phyloP scores from a whole-genome alignment of 805 yeast species.

The Ogataea pini region DNA sequence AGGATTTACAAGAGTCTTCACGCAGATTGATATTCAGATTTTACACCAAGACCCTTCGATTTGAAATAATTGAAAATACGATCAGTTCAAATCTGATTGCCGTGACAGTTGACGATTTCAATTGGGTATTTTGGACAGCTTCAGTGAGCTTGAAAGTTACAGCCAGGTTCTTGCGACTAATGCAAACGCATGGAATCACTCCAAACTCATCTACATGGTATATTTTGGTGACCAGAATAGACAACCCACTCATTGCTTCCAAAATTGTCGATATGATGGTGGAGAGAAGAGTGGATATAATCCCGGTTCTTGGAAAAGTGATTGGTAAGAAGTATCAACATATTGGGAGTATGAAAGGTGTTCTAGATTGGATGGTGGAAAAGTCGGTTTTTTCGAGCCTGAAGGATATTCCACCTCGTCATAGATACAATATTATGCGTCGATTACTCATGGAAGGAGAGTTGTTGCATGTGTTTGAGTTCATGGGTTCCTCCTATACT shows the following conservation, averaged over 20 bases:
- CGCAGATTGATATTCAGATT: not conserved
- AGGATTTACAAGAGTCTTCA: not conserved
- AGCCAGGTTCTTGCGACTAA: not conserved
- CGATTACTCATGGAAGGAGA: not conserved
- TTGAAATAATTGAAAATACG: not conserved
- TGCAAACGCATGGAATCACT: not conserved
- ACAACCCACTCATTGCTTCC: conserved; percentile 1
- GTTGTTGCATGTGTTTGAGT: not conserved
- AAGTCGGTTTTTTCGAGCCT: not conserved
- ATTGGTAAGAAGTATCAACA: not conserved
- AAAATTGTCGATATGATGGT: not conserved
- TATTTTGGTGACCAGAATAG: conserved; percentile 1
- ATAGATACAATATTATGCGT: not conserved
- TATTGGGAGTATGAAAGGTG: not conserved
- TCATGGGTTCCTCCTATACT: not conserved
- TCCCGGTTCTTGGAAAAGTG: not conserved
- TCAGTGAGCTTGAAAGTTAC: not conserved
- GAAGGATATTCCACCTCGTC: not conserved
- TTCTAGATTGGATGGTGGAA: conserved; percentile 2
- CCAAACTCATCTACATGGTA: conserved; percentile 6
- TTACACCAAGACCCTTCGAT: not conserved
- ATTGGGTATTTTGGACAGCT: conserved; percentile 2
- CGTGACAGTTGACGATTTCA: conserved; percentile 4
- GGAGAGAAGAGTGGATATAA: not conserved
- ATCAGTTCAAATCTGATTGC: not conserved